Conservation (phyloP, 1,139 yeast genomes). For the Suhomyces panamericanus region DNA sequence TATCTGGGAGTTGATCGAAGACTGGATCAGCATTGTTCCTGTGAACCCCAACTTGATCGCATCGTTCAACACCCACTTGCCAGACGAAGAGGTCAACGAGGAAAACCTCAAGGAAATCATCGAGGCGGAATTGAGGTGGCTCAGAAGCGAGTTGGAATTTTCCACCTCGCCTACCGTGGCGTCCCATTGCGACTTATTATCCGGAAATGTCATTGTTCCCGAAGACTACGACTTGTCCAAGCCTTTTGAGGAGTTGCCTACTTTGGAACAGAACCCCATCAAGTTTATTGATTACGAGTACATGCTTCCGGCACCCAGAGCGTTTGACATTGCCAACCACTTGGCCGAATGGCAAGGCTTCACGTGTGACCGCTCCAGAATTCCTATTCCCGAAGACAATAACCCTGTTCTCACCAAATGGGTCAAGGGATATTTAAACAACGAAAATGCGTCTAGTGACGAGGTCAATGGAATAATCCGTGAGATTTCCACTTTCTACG, state of each 20-base stretch:
- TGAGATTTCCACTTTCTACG: constrained; percentile 65
- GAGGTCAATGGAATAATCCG: constrained; percentile 41
- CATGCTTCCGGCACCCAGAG: constrained; percentile 77
- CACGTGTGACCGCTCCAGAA: constrained; percentile 61
- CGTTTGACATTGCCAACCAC: constrained; percentile 83
- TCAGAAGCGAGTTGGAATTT: constrained; percentile 36
- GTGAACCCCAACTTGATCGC: constrained; percentile 42
- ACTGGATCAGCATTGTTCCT: constrained; percentile 66
- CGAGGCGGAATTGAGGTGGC: constrained; percentile 56
- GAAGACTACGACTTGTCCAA: constrained; percentile 25
- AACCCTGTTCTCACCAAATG: constrained; percentile 55
- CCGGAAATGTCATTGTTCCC: constrained; percentile 72
- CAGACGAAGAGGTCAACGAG: constrained; percentile 20
- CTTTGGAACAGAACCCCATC: constrained; percentile 44
- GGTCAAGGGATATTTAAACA: constrained; percentile 51
- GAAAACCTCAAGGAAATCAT: constrained; percentile 42
- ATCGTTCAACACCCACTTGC: constrained; percentile 39
- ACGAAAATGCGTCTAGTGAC: constrained; percentile 25
- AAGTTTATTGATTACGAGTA: constrained; percentile 81
- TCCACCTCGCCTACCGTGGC: constrained; percentile 57
- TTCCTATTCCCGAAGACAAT: constrained; percentile 50
- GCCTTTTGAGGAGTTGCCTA: constrained; percentile 24
- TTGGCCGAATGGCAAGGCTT: constrained; percentile 89
- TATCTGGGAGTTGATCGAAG: constrained; percentile 60
- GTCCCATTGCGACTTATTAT: constrained; percentile 69